These are phyloP conservation scores for Colletotrichum cuscutae DNA, from an alignment of 2,329 filamentous ascomycete species.

Conservation along the genomic window DNA sequence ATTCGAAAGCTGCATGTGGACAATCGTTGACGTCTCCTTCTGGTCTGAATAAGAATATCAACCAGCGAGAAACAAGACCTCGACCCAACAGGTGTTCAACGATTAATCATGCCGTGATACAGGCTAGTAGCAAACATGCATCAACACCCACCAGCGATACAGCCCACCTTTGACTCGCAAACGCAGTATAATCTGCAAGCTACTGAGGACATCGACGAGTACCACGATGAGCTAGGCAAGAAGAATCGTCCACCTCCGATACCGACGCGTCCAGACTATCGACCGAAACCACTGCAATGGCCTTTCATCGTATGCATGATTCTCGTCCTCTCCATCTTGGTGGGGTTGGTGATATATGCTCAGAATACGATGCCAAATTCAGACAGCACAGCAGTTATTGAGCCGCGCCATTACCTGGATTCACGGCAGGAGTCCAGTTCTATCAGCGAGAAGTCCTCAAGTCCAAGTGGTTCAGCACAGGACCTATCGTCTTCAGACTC, in stretches of 20 bases:
- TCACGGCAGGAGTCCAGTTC: background rate
- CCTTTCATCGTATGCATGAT: constrained; percentile 43
- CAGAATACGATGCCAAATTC: constrained; percentile 44
- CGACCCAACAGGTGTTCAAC: too few relatives aligned
- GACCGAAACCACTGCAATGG: constrained; percentile 46
- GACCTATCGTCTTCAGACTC: background rate
- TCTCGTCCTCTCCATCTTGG: constrained; percentile 39
- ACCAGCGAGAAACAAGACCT: background rate
- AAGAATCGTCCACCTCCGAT: constrained; percentile 5
- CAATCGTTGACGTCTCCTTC: too few relatives aligned
- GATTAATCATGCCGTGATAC: background rate
- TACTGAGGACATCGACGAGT: constrained; percentile 41
- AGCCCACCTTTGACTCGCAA: constrained; percentile 42
- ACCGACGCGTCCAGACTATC: constrained; percentile 40
- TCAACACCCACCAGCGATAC: constrained; percentile 24
- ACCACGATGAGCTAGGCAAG: constrained; percentile 20
- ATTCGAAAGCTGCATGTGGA: background rate
- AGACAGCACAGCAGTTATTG: constrained; percentile 41
- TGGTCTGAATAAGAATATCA: background rate
- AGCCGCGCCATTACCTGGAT: constrained; percentile 9
- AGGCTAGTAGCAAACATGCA: constrained; percentile 6
- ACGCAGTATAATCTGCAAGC: constrained; percentile 45
- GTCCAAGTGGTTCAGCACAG: background rate
- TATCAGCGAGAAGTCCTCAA: background rate
- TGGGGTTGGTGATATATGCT: constrained; percentile 43